phyloP scores from a whole-genome alignment of 768 basidiomycete genomes.

The Suillus alpinus region DNA sequence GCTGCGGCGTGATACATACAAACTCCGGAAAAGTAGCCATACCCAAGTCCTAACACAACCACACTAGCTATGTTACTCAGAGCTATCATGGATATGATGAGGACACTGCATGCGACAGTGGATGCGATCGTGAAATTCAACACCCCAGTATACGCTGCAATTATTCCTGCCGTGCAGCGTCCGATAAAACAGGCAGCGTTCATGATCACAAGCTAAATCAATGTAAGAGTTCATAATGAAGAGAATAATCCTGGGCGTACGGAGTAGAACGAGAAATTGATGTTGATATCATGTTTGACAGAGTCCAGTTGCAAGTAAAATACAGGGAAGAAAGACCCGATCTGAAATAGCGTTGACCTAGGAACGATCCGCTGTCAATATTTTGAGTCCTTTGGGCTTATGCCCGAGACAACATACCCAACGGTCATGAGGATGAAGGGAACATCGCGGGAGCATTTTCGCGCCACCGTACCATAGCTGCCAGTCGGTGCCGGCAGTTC shows the following conservation, averaged over 20 bases:
- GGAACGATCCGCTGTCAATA: conserved; percentile 4
- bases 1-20: conserved; percentile 23
- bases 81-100: conserved; percentile 46
- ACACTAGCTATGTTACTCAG: conserved; percentile 37
- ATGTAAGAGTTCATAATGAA: not conserved
- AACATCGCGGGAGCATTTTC: conserved; percentile 22
- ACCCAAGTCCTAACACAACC: conserved; percentile 43
- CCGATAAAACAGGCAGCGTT: conserved; percentile 50
- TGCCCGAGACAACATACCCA: conserved; percentile 14
- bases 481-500: conserved; percentile 17
- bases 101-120: conserved; percentile 30
- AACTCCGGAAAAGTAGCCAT: conserved; percentile 48
- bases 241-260: conserved; percentile 25
- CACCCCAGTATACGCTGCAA: conserved; percentile 40
- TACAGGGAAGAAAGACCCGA: conserved; percentile 46
- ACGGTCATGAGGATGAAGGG: conserved; percentile 23
- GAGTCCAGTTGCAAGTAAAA: conserved; percentile 63
- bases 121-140: conserved; percentile 41
- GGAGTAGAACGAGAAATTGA: conserved; percentile 52
- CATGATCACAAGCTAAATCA: conserved; percentile 46
- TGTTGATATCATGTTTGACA: conserved; percentile 43
- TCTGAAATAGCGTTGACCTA: conserved; percentile 28
- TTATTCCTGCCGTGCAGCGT: conserved; percentile 39
- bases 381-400: not conserved
- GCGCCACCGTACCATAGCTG: conserved; percentile 15